Conservation (phyloP, 768 basidiomycete species). For the Trametes sanguinea region DNA sequence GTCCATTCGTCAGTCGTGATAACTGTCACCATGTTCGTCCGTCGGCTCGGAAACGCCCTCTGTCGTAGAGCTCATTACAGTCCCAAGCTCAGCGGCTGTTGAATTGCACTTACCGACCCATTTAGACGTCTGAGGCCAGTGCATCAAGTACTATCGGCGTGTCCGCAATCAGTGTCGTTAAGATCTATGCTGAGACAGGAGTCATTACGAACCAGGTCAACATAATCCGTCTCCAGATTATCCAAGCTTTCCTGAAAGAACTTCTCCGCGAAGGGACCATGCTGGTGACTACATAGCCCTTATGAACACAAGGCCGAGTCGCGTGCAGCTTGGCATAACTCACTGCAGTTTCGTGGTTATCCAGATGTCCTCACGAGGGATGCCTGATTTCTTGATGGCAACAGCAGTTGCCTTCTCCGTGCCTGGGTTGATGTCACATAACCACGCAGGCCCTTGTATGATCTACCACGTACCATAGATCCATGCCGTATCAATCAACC, state of each 20-base stretch:
- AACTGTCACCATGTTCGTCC: constrained; percentile 36
- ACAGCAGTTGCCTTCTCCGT: constrained; percentile 29
- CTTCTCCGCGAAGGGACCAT: constrained; percentile 29
- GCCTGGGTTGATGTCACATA: constrained; percentile 3
- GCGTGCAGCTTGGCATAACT: not conserved
- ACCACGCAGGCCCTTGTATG: not conserved
- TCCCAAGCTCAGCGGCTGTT: not conserved
- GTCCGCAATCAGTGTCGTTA: not conserved
- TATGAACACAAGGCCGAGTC: too few relatives aligned
- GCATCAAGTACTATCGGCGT: constrained; percentile 46
- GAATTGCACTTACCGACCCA: constrained; percentile 33
- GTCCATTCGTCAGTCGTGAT: constrained; percentile 31
- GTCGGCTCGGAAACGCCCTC: constrained; percentile 32
- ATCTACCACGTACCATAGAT: constrained; percentile 23
- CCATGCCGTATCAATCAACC: constrained; percentile 36
- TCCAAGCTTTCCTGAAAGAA: constrained; percentile 34
- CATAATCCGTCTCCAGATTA: constrained; percentile 34
- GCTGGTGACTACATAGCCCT: constrained; percentile 39
- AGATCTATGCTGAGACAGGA: too few relatives aligned
- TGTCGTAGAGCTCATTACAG: constrained; percentile 14
- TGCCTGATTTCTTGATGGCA: constrained; percentile 46
- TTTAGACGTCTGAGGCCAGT: constrained; percentile 47
- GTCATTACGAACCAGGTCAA: constrained; percentile 28
- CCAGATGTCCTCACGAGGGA: constrained; percentile 68
- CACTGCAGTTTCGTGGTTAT: constrained; percentile 57